These are phyloP conservation scores for Phialophora chinensis DNA, from an alignment of 2,329 filamentous ascomycete species.

Conservation along the genomic window DNA sequence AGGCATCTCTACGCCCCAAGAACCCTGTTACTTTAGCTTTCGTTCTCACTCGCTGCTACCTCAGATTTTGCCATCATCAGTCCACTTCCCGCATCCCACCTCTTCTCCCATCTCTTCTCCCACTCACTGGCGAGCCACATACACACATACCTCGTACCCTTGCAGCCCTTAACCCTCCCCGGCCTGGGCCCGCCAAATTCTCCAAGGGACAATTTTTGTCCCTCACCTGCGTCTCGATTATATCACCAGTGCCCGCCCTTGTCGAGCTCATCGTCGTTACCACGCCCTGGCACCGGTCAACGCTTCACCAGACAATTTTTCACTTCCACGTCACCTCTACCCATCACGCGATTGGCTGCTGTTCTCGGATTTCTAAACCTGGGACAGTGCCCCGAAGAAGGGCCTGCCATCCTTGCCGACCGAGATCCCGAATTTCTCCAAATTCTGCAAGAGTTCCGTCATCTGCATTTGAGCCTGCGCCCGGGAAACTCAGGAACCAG, in stretches of 20 bases:
- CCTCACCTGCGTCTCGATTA: constrained; percentile 28
- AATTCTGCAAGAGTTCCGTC: constrained; percentile 36
- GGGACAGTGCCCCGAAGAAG: constrained; percentile 22
- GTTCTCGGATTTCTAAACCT: constrained; percentile 4
- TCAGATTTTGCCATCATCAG: constrained; percentile 23
- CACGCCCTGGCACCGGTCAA: constrained; percentile 15
- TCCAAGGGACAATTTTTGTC: constrained; percentile 26
- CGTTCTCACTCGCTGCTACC: constrained; percentile 10
- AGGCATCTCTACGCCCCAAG: constrained; percentile 11
- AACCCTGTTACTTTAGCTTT: constrained; percentile 9
- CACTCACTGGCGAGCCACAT: constrained; percentile 3
- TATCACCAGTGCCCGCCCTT: constrained; percentile 26
- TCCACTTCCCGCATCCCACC: constrained; percentile 27
- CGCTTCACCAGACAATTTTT: constrained; percentile 13
- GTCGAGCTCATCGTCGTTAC: constrained; percentile 30
- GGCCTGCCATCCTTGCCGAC: constrained; percentile 34
- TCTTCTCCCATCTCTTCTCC: constrained; percentile 1
- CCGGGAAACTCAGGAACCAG: constrained; percentile 34
- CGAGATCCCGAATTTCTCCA: constrained; percentile 37
- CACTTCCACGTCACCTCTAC: constrained; percentile 17
- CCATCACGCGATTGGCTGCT: constrained; percentile 6
- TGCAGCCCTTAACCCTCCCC: constrained; percentile 9
- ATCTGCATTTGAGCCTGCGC: constrained; percentile 28
- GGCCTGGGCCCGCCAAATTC: constrained; percentile 20
- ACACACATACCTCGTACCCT: constrained; percentile 2